A percentile compares a stretch with the other conserved stretches of the same genome.
Conservation (phyloP, 2,329 filamentous ascomycete species). For the Aspergillus viridinutans region DNA sequence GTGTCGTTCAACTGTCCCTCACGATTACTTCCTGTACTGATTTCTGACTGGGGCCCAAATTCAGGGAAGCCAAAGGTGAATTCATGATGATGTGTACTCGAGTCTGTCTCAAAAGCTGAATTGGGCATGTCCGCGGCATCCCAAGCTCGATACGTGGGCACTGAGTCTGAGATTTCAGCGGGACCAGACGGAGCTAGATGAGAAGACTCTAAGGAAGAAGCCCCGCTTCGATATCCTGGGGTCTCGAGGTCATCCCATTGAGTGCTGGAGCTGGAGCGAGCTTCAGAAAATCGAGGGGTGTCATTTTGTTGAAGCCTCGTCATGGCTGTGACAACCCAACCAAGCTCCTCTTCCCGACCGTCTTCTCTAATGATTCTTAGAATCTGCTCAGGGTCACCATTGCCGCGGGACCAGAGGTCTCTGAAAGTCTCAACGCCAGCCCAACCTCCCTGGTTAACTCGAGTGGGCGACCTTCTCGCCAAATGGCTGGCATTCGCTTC, state of each 20-base stretch:
- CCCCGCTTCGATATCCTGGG: not conserved
- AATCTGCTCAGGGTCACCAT: constrained; percentile 57
- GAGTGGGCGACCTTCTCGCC: constrained; percentile 5
- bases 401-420: constrained; percentile 56
- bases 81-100: not conserved
- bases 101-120: not conserved
- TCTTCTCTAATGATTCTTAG: constrained; percentile 60
- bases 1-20: not conserved
- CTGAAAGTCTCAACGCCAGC: constrained; percentile 46
- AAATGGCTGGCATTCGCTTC: constrained; percentile 4
- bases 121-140: not conserved
- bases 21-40: not conserved
- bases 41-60: not conserved
- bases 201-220: not conserved
- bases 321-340: constrained; percentile 57
- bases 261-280: not conserved
- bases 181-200: not conserved
- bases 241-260: not conserved
- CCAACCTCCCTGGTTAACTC: constrained; percentile 9
- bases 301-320: constrained; percentile 24
- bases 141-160: not conserved
- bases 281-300: not conserved
- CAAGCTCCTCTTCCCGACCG: constrained; percentile 54
- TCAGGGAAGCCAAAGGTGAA: constrained; percentile 3
- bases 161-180: not conserved